These are phyloP conservation scores for Citeromyces nyonsensis DNA, from an alignment of 805 yeast genomes.

Conservation along the genomic window DNA sequence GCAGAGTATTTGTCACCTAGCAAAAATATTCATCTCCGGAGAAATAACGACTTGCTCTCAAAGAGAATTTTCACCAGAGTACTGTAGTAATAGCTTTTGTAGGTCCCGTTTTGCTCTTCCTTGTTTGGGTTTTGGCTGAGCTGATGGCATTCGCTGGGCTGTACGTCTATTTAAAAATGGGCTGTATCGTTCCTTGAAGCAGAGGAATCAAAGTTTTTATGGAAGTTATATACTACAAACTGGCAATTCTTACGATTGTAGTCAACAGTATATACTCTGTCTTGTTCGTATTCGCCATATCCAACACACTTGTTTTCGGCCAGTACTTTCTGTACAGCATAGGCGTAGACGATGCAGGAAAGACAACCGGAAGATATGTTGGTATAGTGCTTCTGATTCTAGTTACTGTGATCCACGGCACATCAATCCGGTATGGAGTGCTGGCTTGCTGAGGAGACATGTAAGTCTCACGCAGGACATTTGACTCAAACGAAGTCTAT, in stretches of 20 bases:
- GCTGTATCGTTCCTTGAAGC: constrained; percentile 53
- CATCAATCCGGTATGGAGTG: constrained; percentile 45
- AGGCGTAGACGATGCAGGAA: constrained; percentile 21
- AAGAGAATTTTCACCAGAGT: too few relatives aligned
- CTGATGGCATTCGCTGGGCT: constrained; percentile 51
- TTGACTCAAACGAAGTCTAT: too few relatives aligned
- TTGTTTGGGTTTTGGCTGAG: constrained; percentile 51
- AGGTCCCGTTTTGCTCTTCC: constrained; percentile 41
- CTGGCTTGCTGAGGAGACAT: too few relatives aligned
- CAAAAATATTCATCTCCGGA: too few relatives aligned
- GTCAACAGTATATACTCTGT: constrained; percentile 28
- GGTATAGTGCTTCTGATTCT: constrained; percentile 23
- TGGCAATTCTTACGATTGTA: constrained; percentile 34
- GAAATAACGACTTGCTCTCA: too few relatives aligned
- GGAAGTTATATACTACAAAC: constrained; percentile 50
- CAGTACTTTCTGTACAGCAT: constrained; percentile 30
- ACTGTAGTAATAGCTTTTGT: too few relatives aligned
- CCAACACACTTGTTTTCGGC: constrained; percentile 38
- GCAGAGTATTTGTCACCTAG: too few relatives aligned
- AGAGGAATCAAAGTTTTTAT: constrained; percentile 68
- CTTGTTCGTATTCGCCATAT: constrained; percentile 32
- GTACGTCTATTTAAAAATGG: constrained; percentile 52
- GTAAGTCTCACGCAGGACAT: too few relatives aligned
- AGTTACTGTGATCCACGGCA: constrained; percentile 33
- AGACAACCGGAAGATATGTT: constrained; percentile 20